phyloP scores from a whole-genome alignment of 345 rosid genomes.

The Laguncularia racemosa region DNA sequence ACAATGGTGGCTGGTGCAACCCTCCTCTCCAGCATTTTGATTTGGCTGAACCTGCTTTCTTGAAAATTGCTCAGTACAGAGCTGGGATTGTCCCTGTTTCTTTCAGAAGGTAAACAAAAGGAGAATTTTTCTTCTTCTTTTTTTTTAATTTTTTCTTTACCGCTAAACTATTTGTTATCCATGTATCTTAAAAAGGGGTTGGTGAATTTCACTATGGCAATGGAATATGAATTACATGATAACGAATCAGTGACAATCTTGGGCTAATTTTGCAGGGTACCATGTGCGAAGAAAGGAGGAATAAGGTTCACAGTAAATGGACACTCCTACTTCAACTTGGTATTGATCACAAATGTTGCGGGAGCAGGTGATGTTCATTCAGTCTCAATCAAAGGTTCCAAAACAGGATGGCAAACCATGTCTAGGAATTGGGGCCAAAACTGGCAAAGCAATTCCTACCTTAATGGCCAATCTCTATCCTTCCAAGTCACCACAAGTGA shows the following conservation, averaged over 20 bases:
- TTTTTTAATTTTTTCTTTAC: no score
- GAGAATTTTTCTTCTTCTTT: neutral
- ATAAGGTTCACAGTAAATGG: slow-evolving; percentile 84
- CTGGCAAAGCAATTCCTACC: slow-evolving; percentile 90
- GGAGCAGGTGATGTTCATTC: slow-evolving; percentile 82
- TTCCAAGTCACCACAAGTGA: slow-evolving; percentile 92
- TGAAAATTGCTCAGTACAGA: slow-evolving; percentile 83
- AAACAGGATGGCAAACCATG: slow-evolving; percentile 83
- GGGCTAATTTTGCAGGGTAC: slow-evolving; percentile 39
- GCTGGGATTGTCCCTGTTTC: slow-evolving; percentile 95
- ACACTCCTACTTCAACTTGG: slow-evolving; percentile 92
- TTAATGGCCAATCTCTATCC: slow-evolving; percentile 78
- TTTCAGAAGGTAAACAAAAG: slow-evolving; percentile 51
- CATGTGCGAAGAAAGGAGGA: slow-evolving; percentile 89
- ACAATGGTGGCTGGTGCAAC: slow-evolving; percentile 98
- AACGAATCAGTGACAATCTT: neutral
- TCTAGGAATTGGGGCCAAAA: slow-evolving; percentile 99
- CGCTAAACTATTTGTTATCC: neutral
- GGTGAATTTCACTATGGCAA: neutral
- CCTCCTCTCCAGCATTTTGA: slow-evolving; percentile 97
- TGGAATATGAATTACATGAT: neutral
- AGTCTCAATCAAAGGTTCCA: slow-evolving; percentile 87
- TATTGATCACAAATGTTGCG: slow-evolving; percentile 70
- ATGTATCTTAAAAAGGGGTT: no score
- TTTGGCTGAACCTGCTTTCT: slow-evolving; percentile 90